Percentiles rank a stretch among this genome's conserved stretches.
Conservation (phyloP, 257 asterid genomes). For the Solanum paucissectum region DNA sequence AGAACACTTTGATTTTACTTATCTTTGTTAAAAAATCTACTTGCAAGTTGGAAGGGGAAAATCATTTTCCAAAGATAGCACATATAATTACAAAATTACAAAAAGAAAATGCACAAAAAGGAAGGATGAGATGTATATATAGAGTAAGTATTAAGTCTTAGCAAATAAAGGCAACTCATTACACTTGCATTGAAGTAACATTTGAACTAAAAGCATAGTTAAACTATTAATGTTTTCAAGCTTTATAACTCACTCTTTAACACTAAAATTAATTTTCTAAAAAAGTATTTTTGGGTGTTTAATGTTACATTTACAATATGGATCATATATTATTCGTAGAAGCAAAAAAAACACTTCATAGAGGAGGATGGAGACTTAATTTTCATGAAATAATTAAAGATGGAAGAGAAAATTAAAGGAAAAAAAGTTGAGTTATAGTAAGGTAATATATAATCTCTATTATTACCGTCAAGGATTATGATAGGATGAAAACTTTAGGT, state of each 20-base stretch:
- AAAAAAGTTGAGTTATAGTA: neutral
- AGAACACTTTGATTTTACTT: neutral
- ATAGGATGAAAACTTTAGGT: neutral
- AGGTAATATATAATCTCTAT: neutral
- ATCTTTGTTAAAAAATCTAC: neutral
- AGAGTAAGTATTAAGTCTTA: constrained; percentile 30
- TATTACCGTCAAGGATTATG: neutral
- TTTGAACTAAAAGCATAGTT: constrained; percentile 24
- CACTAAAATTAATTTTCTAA: neutral
- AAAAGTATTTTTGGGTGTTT: neutral
- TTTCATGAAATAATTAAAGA: neutral
- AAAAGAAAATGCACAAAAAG: neutral
- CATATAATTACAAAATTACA: neutral
- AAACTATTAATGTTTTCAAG: neutral
- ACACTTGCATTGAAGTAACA: constrained; percentile 27
- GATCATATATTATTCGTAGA: neutral
- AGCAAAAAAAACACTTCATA: neutral
- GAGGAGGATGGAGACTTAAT: neutral
- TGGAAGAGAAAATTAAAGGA: neutral
- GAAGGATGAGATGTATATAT: constrained; percentile 18
- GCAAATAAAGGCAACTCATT: constrained; percentile 13
- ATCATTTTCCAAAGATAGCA: neutral
- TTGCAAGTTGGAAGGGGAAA: neutral
- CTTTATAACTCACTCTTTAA: neutral
- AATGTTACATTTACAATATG: neutral